phyloP scores from a whole-genome alignment of 805 yeast species.

The Ogataea methylovora region DNA sequence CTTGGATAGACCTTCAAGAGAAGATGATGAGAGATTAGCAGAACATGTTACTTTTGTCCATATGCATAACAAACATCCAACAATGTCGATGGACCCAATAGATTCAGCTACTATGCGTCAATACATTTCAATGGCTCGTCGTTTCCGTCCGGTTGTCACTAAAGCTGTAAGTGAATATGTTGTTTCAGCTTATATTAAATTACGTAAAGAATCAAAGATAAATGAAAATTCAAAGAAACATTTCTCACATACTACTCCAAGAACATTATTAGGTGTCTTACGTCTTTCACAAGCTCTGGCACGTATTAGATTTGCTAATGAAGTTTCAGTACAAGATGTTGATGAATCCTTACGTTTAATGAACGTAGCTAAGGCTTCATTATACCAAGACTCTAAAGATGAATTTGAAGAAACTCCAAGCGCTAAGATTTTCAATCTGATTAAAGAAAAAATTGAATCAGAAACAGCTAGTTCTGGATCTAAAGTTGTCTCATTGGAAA shows the following conservation, averaged over 20 bases:
- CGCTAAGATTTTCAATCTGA: slow-evolving; percentile 64
- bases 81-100: slow-evolving; percentile 63
- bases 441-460: slow-evolving; percentile 35
- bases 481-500: slow-evolving; percentile 33
- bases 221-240: slow-evolving; percentile 70
- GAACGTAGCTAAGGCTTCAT: slow-evolving; percentile 80
- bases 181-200: slow-evolving; percentile 75
- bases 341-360: slow-evolving; percentile 90
- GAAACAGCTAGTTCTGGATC: slow-evolving; percentile 22
- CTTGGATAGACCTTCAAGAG: slow-evolving; percentile 76
- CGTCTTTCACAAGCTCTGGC: slow-evolving; percentile 95
- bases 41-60: slow-evolving; percentile 94
- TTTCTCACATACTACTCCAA: slow-evolving; percentile 90
- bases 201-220: slow-evolving; percentile 85
- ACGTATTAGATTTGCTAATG: slow-evolving; percentile 70
- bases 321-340: slow-evolving; percentile 72
- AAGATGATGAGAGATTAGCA: slow-evolving; percentile 79
- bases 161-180: slow-evolving; percentile 80
- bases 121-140: slow-evolving; percentile 78
- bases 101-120: slow-evolving; percentile 79
- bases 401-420: slow-evolving; percentile 56
- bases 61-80: slow-evolving; percentile 86
- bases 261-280: slow-evolving; percentile 85
- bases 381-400: slow-evolving; percentile 47
- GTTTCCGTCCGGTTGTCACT: slow-evolving; percentile 79